Base-by-base conservation (phyloP, 2,329 filamentous ascomycete genomes). In the Epichloe festucae region DNA sequence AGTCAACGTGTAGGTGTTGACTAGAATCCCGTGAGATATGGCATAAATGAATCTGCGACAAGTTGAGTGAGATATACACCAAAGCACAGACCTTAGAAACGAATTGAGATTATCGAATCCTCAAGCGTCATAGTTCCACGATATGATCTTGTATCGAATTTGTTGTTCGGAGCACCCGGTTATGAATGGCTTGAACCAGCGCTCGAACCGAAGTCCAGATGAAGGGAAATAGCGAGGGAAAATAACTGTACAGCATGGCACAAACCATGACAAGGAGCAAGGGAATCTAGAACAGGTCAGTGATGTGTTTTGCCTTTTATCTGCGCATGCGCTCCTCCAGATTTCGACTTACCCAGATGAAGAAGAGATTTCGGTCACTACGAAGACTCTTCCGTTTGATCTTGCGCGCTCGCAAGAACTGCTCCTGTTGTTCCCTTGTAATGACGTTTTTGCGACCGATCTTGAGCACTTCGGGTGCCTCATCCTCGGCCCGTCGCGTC, bases 301-400 rank as follows among this genome's bases (percentile, higher is more conserved):
- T 31, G 19, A 27, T 7, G 23, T 21, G 4, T 15, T 27, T 38
- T 11, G 14, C 15, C 40, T 21, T 45, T 10, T 35, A n/a, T 31
- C 19, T n/a, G 46, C 8, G 21, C 36, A 47, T 34, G 34, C 14
- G 15, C 27, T 43, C 17, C 27, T 43, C 17, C 19, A n/a, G 34
- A 35, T 35, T 5, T 12, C 31, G 23, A 66, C 72, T 61, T 75
- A 84, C 80, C 82, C 82, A 85, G 59, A 85, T 74, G 58, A 84
- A 81, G 69, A 82, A 85, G 45, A 85, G 69, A 62, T 84, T 83
- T 58, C 76, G 75, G 60, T 85, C 82, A 53, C 77, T 78, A 57
- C 78, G 75, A 54, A 83, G 68, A 54, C 73, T 75, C 73, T 84
- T 84, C 59, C 82, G 70, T 63, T 79, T 82, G 62, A 76, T 73